Conservation (phyloP, 306 rosid genomes). For the Trifolium subterraneum region DNA sequence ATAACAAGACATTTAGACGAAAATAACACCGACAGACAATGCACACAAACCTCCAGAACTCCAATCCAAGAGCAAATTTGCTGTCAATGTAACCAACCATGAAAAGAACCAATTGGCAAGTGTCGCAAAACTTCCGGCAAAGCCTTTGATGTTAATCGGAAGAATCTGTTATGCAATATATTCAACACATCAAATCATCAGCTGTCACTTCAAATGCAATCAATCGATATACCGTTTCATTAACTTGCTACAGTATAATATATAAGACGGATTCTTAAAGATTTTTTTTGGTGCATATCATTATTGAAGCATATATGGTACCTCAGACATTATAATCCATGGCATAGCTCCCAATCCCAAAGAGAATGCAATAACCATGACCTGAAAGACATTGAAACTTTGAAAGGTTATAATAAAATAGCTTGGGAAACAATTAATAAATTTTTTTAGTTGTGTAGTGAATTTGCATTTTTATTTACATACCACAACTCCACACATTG, state of each 20-base stretch:
- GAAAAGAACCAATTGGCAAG: constrained; percentile 86
- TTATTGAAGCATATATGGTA: constrained; percentile 40
- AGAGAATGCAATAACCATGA: constrained; percentile 83
- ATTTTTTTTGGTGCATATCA: background rate
- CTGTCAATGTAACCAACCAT: constrained; percentile 81
- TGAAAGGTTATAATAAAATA: constrained; percentile 31
- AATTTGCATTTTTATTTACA: constrained; percentile 40
- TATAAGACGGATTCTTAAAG: background rate
- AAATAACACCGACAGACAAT: constrained; percentile 26
- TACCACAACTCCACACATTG: constrained; percentile 93
- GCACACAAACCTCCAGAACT: constrained; percentile 77
- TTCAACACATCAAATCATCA: constrained; percentile 19
- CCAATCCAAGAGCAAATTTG: constrained; percentile 88
- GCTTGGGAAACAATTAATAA: constrained; percentile 29
- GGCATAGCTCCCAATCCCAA: constrained; percentile 97
- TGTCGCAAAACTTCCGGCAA: constrained; percentile 95
- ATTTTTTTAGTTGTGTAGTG: constrained; percentile 8
- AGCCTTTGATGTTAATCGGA: constrained; percentile 86
- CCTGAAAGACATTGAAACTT: constrained; percentile 56
- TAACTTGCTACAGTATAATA: background rate
- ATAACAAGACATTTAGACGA: background rate
- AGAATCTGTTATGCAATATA: constrained; percentile 69
- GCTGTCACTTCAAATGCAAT: constrained; percentile 13
- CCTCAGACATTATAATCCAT: constrained; percentile 99
- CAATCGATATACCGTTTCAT: background rate